Conservation (phyloP, 139 green algal species). For the Closterium sp. region DNA sequence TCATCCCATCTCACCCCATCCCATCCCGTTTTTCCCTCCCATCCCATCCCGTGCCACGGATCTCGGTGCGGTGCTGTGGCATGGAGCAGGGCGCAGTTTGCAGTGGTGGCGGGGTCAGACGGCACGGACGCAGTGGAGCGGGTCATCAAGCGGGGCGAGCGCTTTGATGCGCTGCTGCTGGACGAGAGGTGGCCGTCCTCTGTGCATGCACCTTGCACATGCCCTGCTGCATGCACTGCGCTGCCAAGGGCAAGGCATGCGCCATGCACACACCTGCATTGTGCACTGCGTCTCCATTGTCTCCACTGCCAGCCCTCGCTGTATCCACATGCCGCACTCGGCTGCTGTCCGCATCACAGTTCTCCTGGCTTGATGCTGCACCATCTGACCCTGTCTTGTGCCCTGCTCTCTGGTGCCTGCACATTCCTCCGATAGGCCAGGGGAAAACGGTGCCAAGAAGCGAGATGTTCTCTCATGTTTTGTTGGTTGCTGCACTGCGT, state of each 20-base stretch:
- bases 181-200: slow-evolving; percentile 23
- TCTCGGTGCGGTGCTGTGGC: no score
- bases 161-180: slow-evolving; percentile 31
- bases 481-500: not conserved
- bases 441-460: no score
- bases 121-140: slow-evolving; percentile 24
- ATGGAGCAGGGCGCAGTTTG: slow-evolving; percentile 27
- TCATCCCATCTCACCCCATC: no score
- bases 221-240: not conserved
- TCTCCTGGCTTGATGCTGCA: no score
- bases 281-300: no score
- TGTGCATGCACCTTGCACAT: not conserved
- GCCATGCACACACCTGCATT: not conserved
- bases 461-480: not conserved
- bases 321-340: no score
- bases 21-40: not conserved
- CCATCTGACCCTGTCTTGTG: no score
- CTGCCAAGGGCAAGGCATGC: no score
- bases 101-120: slow-evolving; percentile 17
- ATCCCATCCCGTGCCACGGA: not conserved
- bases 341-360: no score
- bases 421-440: no score
- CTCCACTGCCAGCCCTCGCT: no score
- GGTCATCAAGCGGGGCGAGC: slow-evolving; percentile 13
- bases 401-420: no score